Percentiles rank a stretch among this genome's conserved stretches.
phyloP scores from a whole-genome alignment of 139 green algal species.

The Volvox reticuliferus region DNA sequence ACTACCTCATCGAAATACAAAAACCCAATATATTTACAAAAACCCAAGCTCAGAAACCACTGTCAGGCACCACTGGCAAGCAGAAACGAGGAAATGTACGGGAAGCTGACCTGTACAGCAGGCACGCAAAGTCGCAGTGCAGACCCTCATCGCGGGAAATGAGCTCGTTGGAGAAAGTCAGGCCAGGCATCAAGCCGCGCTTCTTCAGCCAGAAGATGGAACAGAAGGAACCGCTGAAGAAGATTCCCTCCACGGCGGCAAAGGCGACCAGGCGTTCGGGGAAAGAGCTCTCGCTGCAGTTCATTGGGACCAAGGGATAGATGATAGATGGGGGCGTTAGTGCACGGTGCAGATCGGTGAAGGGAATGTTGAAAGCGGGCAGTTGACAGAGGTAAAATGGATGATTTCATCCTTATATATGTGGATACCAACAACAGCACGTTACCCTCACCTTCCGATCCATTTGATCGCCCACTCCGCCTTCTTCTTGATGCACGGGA shows the following conservation, averaged over 20 bases:
- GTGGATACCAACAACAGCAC: too few relatives aligned
- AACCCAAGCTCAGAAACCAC: too few relatives aligned
- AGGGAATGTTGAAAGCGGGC: background rate
- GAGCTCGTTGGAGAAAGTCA: conserved; percentile 99
- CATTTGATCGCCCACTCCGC: conserved; percentile 97
- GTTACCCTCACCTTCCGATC: conserved; percentile 75
- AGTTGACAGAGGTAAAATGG: background rate
- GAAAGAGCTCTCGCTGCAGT: conserved; percentile 45
- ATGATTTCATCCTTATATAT: too few relatives aligned
- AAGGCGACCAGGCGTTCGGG: conserved; percentile 88
- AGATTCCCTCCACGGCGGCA: conserved; percentile 98
- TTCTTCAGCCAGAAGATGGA: conserved; percentile 99
- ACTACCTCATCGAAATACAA: too few relatives aligned
- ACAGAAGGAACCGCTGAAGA: conserved; percentile 94
- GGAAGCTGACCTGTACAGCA: conserved; percentile 93
- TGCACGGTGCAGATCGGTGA: too few relatives aligned
- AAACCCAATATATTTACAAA: too few relatives aligned
- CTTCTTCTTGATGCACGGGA: conserved; percentile 92
- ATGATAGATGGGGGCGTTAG: too few relatives aligned
- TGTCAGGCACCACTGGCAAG: too few relatives aligned
- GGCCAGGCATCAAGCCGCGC: conserved; percentile 98
- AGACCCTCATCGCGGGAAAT: conserved; percentile 98
- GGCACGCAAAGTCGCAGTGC: conserved; percentile 98
- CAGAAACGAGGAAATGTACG: too few relatives aligned
- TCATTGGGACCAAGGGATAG: background rate